Percentiles rank a stretch among this genome's conserved stretches.
Conservation (phyloP, 2,329 filamentous ascomycete genomes). For the Colletotrichum endophyticum region DNA sequence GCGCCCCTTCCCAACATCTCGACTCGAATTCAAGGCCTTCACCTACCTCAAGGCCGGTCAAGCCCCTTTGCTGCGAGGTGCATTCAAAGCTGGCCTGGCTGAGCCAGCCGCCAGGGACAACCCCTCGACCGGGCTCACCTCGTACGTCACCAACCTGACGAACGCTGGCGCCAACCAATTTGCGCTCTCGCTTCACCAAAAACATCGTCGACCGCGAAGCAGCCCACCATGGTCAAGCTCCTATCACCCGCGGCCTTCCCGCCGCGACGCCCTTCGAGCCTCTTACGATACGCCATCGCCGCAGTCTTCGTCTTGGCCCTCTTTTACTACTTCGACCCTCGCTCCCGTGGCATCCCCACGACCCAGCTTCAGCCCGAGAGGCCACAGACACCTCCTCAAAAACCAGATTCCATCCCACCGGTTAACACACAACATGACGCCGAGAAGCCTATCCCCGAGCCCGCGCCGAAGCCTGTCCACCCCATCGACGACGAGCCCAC, state of each 20-base stretch:
- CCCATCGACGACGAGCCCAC: not conserved
- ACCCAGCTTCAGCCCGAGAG: not conserved
- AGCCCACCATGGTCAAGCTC: conserved; percentile 27
- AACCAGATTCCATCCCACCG: conserved; percentile 17
- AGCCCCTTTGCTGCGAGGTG: not conserved
- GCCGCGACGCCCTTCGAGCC: conserved; percentile 47
- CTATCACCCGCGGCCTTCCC: conserved; percentile 43
- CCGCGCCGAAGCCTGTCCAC: not conserved
- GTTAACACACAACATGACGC: conserved; percentile 4
- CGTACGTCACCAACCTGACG: not conserved
- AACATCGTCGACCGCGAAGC: not conserved
- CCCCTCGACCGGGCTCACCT: not conserved
- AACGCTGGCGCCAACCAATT: not conserved
- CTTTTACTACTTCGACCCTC: conserved; percentile 33
- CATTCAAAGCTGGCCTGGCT: conserved; percentile 10
- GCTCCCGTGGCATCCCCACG: conserved; percentile 4
- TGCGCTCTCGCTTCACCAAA: not conserved
- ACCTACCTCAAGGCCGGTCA: not conserved
- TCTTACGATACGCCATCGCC: conserved; percentile 67
- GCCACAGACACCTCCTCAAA: conserved; percentile 18
- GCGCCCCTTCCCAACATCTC: not conserved
- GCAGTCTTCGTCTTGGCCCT: conserved; percentile 58
- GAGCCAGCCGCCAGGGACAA: conserved; percentile 14
- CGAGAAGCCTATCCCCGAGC: conserved; percentile 7
- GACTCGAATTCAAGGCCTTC: not conserved